These are phyloP conservation scores for Blepharisma japonicum DNA, from an alignment of 73 alveolate genomes.

Conservation along the genomic window DNA sequence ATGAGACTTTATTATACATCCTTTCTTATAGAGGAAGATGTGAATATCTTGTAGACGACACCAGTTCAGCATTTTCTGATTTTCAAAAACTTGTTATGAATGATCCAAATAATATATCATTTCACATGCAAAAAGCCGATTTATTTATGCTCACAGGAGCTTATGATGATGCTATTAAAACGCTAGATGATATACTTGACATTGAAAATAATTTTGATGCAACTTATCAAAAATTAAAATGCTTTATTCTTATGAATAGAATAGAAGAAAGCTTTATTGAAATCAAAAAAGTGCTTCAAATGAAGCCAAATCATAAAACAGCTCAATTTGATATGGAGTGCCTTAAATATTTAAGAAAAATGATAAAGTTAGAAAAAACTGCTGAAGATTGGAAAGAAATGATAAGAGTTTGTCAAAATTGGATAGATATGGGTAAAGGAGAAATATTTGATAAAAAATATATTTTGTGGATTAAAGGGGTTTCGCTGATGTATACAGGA, in stretches of 20 bases:
- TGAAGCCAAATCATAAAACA: not conserved
- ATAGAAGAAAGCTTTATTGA: not conserved
- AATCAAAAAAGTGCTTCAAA: not conserved
- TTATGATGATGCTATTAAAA: not conserved
- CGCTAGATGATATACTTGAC: not conserved
- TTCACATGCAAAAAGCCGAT: not conserved
- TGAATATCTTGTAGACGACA: not conserved
- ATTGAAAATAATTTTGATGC: not conserved
- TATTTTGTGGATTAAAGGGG: not conserved
- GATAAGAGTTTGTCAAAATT: not conserved
- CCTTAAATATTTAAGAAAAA: not conserved
- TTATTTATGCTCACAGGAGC: not conserved
- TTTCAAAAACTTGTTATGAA: not conserved
- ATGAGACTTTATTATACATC: not conserved
- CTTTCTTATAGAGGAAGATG: not conserved
- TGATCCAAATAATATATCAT: not conserved
- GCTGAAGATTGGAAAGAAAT: not conserved
- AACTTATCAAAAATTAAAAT: not conserved
- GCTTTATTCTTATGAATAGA: not conserved
- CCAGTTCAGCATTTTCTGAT: not conserved
- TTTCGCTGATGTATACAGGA: not conserved
- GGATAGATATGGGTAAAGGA: not conserved
- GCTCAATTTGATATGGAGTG: not conserved
- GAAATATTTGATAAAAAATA: slow-evolving; percentile 13
- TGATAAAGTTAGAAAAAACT: not conserved